phyloP scores from a whole-genome alignment of 768 basidiomycete species.

The Lactarius quietus region DNA sequence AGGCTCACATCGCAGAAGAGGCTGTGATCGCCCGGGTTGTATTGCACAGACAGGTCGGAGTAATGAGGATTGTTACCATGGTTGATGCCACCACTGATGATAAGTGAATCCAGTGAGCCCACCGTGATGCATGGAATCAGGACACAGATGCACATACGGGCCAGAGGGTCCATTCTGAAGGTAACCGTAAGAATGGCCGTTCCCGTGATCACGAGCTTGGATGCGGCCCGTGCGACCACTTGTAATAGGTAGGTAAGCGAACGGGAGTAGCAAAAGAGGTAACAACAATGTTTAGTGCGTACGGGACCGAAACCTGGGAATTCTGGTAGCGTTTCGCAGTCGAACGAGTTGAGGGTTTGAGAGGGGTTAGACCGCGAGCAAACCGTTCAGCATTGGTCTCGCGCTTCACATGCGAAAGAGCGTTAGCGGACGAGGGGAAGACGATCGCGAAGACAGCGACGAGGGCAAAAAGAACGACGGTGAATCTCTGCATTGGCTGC shows the following conservation, averaged over 20 bases:
- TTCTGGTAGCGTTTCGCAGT: not conserved
- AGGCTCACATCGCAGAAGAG: not conserved
- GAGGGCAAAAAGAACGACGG: conserved; percentile 6
- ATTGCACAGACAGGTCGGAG: not conserved
- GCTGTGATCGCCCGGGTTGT: not conserved
- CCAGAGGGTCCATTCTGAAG: not conserved
- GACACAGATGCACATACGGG: not conserved
- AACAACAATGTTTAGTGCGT: not conserved
- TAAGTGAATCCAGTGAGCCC: not conserved
- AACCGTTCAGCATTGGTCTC: conserved; percentile 1
- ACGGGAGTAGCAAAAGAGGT: not conserved
- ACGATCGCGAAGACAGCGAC: conserved; percentile 6
- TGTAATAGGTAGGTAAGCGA: not conserved
- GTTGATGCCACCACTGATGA: not conserved
- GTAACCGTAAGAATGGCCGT: not conserved
- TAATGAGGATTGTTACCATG: rapidly evolving
- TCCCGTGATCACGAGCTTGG: not conserved
- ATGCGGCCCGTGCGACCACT: not conserved
- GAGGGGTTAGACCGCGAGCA: conserved; percentile 6
- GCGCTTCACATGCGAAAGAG: not conserved
- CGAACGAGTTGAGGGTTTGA: not conserved
- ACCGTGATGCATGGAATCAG: no score
- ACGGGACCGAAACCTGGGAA: not conserved
- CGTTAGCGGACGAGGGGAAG: not conserved
- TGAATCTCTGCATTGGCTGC: conserved; percentile 6